A percentile compares a stretch with the other conserved stretches of the same genome.
These are phyloP conservation scores for Saccharum officinarum DNA, from an alignment of 176 grass and related monocot species.

Conservation along the genomic window DNA sequence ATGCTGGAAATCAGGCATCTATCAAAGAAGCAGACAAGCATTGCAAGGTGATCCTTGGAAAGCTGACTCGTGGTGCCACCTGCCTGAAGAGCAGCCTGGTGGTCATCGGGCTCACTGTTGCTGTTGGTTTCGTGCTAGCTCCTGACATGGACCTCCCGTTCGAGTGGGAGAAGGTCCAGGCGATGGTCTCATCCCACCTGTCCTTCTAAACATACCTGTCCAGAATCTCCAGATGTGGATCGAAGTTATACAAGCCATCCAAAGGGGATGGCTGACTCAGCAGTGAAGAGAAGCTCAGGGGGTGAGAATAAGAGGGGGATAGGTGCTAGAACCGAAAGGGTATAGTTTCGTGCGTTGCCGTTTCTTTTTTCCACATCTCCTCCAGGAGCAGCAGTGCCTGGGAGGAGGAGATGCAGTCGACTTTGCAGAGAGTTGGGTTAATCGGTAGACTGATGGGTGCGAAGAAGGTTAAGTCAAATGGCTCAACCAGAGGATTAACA, in stretches of 20 bases:
- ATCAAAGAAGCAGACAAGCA: conserved; percentile 90
- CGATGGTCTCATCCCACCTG: conserved; percentile 41
- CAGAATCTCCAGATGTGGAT: conserved; percentile 5
- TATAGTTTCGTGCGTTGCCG: conserved; percentile 29
- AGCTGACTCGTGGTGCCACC: conserved; percentile 47
- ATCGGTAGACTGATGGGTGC: conserved; percentile 48
- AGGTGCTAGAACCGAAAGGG: conserved; percentile 43
- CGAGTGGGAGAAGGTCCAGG: conserved; percentile 63
- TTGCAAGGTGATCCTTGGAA: conserved; percentile 78
- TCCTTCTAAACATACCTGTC: conserved; percentile 50
- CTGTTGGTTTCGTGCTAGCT: conserved; percentile 42
- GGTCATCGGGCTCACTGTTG: conserved; percentile 43
- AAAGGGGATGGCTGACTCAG: conserved; percentile 21
- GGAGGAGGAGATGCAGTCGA: conserved; percentile 33
- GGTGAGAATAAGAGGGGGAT: conserved; percentile 41
- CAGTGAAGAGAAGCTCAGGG: conserved; percentile 16
- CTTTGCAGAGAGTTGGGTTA: conserved; percentile 37
- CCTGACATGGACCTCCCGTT: conserved; percentile 46
- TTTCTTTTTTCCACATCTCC: conserved; percentile 23
- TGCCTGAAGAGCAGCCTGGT: conserved; percentile 71
- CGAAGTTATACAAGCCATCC: conserved; percentile 36
- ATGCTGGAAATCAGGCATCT: conserved; percentile 45
- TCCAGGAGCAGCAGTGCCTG: conserved; percentile 5
- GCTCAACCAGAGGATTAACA: conserved; percentile 30
- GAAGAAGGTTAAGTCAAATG: conserved; percentile 47